Percentiles rank a stretch among this genome's conserved stretches.
These are phyloP conservation scores for Mimosa bimucronata DNA, from an alignment of 306 rosid species.

Conservation along the genomic window DNA sequence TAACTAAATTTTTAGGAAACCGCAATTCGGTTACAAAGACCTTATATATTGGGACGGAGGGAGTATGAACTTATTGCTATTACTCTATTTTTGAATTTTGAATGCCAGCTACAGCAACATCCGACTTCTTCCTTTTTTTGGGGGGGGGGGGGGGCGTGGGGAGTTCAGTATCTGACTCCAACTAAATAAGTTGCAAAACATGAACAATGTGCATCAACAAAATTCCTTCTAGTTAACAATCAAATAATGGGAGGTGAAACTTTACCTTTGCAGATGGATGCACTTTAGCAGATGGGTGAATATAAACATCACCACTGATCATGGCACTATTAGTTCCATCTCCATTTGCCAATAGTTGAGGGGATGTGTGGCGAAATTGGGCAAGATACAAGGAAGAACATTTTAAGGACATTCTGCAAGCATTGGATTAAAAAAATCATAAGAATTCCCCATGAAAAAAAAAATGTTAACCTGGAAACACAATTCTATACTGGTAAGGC, in stretches of 20 bases:
- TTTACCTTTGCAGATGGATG: conserved; percentile 93
- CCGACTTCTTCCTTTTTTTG: background rate
- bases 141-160: background rate
- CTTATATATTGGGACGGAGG: no score
- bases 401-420: conserved; percentile 90
- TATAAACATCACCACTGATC: conserved; percentile 81
- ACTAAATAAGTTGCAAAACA: conserved; percentile 13
- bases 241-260: conserved; percentile 20
- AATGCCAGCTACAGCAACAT: conserved; percentile 4
- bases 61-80: no score
- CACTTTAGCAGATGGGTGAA: conserved; percentile 95
- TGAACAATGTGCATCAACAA: conserved; percentile 9
- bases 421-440: conserved; percentile 24
- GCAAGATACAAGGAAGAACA: conserved; percentile 88
- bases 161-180: background rate
- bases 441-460: conserved; percentile 2
- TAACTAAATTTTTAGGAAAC: no score
- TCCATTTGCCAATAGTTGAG: conserved; percentile 73
- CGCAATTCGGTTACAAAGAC: no score
- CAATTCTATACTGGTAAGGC: conserved; percentile 14
- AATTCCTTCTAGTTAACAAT: background rate
- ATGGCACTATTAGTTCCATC: conserved; percentile 69
- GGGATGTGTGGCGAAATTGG: conserved; percentile 73
- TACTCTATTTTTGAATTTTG: background rate
- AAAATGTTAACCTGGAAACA: conserved; percentile 26